phyloP scores from a whole-genome alignment of 306 rosid species.

The Sicyos baderoa region DNA sequence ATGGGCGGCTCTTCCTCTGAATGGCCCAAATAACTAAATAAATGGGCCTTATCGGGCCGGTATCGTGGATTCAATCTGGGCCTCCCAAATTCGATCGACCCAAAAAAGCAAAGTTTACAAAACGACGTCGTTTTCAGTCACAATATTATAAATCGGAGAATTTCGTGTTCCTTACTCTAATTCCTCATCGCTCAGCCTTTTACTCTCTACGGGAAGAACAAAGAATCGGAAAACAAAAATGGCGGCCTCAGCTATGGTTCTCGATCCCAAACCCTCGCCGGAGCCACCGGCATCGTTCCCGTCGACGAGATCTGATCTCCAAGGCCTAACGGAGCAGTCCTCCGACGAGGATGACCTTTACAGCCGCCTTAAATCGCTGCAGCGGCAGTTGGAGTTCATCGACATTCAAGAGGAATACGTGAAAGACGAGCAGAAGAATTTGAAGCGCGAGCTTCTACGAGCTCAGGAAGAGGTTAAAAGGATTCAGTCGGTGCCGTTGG shows the following conservation, averaged over 20 bases:
- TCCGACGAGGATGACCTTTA: slow-evolving; percentile 81
- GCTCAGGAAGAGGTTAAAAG: slow-evolving; percentile 96
- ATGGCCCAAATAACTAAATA: too few relatives aligned
- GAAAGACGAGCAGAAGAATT: slow-evolving; percentile 87
- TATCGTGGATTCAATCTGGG: not conserved
- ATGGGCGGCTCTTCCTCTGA: too few relatives aligned
- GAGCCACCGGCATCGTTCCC: slow-evolving; percentile 68
- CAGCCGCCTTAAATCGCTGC: slow-evolving; percentile 62
- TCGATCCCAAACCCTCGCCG: slow-evolving; percentile 50
- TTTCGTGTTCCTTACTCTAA: slow-evolving; percentile 25
- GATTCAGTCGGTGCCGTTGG: slow-evolving; percentile 95
- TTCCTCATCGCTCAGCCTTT: not conserved
- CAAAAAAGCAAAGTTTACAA: not conserved
- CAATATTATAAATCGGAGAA: not conserved
- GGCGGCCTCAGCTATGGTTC: slow-evolving; percentile 72
- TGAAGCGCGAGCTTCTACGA: slow-evolving; percentile 90
- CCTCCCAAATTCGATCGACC: not conserved
- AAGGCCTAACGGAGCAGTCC: slow-evolving; percentile 27
- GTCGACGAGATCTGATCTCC: slow-evolving; percentile 48
- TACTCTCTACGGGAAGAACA: not conserved
- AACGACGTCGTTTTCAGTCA: slow-evolving; percentile 1
- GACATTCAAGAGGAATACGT: slow-evolving; percentile 93
- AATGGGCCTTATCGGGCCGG: not conserved
- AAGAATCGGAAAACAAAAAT: slow-evolving; percentile 26
- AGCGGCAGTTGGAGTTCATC: slow-evolving; percentile 78